Evolutionary conservation across 305 asterid species (phyloP).

Genomic region (Striga hermonthica): DNA sequence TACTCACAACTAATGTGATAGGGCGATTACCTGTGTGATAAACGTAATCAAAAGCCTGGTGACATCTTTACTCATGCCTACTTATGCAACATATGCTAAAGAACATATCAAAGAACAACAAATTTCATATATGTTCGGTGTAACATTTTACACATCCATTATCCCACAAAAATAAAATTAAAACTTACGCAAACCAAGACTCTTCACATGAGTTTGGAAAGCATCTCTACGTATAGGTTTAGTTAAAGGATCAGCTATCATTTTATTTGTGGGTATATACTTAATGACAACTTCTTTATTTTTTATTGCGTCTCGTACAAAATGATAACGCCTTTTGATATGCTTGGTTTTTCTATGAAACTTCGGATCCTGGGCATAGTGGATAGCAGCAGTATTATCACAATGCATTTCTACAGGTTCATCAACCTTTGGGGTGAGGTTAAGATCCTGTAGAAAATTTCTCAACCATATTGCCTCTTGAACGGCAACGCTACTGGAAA

Average conservation of each 20-base stretch:
- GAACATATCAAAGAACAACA: background rate
- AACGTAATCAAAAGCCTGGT: too few species aligned
- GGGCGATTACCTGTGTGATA: too few species aligned
- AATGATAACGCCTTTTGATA: background rate
- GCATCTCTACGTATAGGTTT: background rate
- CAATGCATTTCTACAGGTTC: background rate
- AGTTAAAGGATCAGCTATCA: background rate
- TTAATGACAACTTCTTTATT: background rate
- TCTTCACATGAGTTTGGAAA: background rate
- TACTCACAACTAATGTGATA: too few species aligned
- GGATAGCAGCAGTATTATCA: background rate
- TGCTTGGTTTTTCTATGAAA: background rate
- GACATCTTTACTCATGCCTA: background rate
- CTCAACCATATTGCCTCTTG: background rate
- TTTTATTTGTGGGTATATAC: background rate
- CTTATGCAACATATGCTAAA: background rate
- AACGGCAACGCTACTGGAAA: background rate
- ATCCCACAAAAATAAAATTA: background rate
- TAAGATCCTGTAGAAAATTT: background rate
- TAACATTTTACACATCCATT: too few species aligned
- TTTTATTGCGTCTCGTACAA: background rate
- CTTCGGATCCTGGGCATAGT: background rate
- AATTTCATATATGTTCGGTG: background rate
- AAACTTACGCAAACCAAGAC: background rate
- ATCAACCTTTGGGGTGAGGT: background rate